A percentile compares a stretch with the other conserved stretches of the same genome.
phyloP scores from a whole-genome alignment of 2,329 filamentous ascomycete genomes.

The Alternaria alternata region DNA sequence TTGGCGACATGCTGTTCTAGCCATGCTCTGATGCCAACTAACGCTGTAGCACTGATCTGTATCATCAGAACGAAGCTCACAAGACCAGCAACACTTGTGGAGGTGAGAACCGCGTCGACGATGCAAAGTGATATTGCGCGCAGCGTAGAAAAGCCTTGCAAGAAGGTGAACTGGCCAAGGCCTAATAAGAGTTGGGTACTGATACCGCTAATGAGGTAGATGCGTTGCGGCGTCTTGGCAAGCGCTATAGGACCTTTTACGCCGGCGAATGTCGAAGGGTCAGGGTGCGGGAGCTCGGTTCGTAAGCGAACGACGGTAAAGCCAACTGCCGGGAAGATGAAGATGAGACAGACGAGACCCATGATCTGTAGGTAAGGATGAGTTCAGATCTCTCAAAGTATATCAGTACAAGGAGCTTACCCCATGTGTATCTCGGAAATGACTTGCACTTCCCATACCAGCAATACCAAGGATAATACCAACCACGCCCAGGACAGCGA shows the following conservation, averaged over 20 bases:
- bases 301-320: conserved; percentile 32
- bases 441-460: conserved; percentile 35
- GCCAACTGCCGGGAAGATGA: conserved; percentile 29
- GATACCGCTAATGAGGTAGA: conserved; percentile 33
- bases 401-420: conserved; percentile 18
- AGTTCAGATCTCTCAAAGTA: background rate
- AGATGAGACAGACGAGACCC: conserved; percentile 32
- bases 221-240: conserved; percentile 33
- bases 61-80: conserved; percentile 29
- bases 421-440: conserved; percentile 36
- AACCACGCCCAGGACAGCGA: conserved; percentile 23
- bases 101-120: conserved; percentile 37
- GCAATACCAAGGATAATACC: conserved; percentile 36
- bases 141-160: conserved; percentile 33
- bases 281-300: conserved; percentile 28
- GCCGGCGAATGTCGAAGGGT: conserved; percentile 26
- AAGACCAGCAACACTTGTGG: conserved; percentile 22
- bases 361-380: conserved; percentile 24
- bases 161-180: conserved; percentile 30
- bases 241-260: conserved; percentile 31
- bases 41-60: conserved; percentile 30
- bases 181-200: conserved; percentile 28
- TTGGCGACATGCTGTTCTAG: conserved; percentile 40
- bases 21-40: conserved; percentile 33
- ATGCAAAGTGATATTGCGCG: conserved; percentile 37